Conservation (phyloP, 208 protist species). For the Crithidia thermophila region DNA sequence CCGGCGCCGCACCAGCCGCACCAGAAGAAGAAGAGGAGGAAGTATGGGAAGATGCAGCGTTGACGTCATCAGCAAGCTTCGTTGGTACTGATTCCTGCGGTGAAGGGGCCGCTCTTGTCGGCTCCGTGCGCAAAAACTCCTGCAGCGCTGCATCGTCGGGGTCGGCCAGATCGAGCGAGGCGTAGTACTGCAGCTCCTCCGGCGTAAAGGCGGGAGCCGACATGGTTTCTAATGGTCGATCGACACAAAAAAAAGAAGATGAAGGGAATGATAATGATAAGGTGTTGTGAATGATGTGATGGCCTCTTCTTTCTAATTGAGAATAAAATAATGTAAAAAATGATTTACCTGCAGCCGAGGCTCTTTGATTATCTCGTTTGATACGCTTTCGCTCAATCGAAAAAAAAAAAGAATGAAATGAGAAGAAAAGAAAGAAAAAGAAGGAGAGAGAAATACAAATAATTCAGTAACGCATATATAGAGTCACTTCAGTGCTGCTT, state of each 20-base stretch:
- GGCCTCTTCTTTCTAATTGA: no score
- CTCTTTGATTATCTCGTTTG: no score
- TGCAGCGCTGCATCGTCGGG: slow-evolving; percentile 36
- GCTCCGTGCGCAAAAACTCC: neutral
- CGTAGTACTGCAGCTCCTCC: slow-evolving; percentile 55
- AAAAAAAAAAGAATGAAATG: slow-evolving; percentile 9
- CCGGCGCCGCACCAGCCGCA: no score
- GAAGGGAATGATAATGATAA: no score
- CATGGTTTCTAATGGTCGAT: slow-evolving; percentile 7
- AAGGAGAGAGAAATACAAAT: neutral
- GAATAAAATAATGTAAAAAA: no score
- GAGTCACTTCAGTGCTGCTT: neutral
- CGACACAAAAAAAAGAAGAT: neutral
- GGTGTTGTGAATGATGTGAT: no score
- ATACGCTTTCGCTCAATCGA: neutral
- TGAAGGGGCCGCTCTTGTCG: neutral
- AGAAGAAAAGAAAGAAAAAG: slow-evolving; percentile 15
- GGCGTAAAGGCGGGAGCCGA: slow-evolving; percentile 39
- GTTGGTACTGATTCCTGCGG: no score
- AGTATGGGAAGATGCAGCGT: no score
- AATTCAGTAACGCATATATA: neutral
- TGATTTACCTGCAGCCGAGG: no score
- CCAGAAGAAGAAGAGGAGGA: no score
- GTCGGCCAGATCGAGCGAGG: slow-evolving; percentile 44
- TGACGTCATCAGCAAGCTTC: no score